Evolutionary conservation across 23 red algal genomes (phyloP).

Genomic region (Pyropia yezoensis): DNA sequence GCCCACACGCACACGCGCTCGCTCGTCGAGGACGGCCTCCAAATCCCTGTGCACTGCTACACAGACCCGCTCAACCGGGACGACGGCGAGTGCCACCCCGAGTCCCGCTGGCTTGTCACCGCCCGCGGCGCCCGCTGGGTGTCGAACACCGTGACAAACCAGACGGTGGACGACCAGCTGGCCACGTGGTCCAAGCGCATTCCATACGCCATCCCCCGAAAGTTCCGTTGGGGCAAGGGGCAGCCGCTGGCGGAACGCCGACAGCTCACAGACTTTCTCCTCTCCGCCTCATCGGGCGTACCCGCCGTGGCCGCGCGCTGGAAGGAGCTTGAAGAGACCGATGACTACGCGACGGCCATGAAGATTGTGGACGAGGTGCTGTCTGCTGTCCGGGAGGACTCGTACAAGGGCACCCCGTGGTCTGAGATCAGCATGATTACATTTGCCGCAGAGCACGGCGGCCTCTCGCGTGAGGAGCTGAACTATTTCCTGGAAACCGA

Average conservation of each 20-base stretch:
- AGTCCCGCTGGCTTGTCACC: too few species aligned
- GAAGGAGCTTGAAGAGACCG: not conserved
- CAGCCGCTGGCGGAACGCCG: not conserved
- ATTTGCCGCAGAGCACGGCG: slow-evolving; percentile 3
- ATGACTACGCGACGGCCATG: slow-evolving; percentile 27
- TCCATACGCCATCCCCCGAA: slow-evolving; percentile 14
- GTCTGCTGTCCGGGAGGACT: not conserved
- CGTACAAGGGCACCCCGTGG: slow-evolving; percentile 15
- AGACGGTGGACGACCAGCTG: not conserved
- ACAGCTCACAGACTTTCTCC: not conserved
- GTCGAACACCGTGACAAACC: too few species aligned
- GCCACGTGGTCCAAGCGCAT: slow-evolving; percentile 2
- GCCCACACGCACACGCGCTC: not conserved
- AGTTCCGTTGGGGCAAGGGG: slow-evolving; percentile 11
- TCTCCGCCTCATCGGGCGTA: slow-evolving; percentile 7
- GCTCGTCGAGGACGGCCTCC: slow-evolving; percentile 2
- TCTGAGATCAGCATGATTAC: slow-evolving; percentile 13
- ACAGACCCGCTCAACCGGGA: slow-evolving; percentile 1
- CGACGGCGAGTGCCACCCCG: too few species aligned
- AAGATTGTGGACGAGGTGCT: slow-evolving; percentile 36
- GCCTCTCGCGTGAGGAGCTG: slow-evolving; percentile 35
- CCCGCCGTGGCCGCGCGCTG: slow-evolving; percentile 7
- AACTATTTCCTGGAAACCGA: slow-evolving; percentile 1
- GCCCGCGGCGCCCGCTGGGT: too few species aligned
- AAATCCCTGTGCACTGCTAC: not conserved